A percentile compares a stretch with the other conserved stretches of the same genome.
Conservation (phyloP, 345 rosid species). For the Bruguiera sexangula region DNA sequence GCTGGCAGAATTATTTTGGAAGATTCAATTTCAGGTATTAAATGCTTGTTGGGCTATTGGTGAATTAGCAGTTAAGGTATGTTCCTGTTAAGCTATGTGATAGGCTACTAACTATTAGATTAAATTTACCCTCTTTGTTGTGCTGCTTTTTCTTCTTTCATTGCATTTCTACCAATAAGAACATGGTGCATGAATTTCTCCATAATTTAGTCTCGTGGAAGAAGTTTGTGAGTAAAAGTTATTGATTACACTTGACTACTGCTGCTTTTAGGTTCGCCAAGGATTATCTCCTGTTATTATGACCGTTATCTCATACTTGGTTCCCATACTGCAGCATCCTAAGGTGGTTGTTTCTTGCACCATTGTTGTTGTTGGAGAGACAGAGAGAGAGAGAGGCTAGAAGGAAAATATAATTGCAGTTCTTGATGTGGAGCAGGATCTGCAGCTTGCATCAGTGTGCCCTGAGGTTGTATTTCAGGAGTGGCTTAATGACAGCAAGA, state of each 20-base stretch:
- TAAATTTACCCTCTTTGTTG: too few relatives aligned
- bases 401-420: not conserved
- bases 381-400: not conserved
- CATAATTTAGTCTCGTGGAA: too few relatives aligned
- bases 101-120: too few relatives aligned
- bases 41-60: too few relatives aligned
- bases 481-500: slow-evolving; percentile 4
- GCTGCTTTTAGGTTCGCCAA: slow-evolving; percentile 59
- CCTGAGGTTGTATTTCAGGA: not conserved
- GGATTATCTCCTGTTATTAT: slow-evolving; percentile 82
- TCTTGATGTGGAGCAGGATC: slow-evolving; percentile 49
- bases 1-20: too few relatives aligned
- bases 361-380: not conserved
- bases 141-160: too few relatives aligned
- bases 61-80: too few relatives aligned
- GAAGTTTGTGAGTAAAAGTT: not conserved
- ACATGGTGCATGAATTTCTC: too few relatives aligned
- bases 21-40: too few relatives aligned
- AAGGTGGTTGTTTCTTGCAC: slow-evolving; percentile 42
- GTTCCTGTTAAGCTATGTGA: too few relatives aligned
- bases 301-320: slow-evolving; percentile 60
- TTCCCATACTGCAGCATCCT: slow-evolving; percentile 72
- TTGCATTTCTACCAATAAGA: too few relatives aligned
- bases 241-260: not conserved
- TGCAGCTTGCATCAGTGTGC: slow-evolving; percentile 12